These are phyloP conservation scores for Chaetomium tenue DNA, from an alignment of 495 filamentous ascomycete genomes.

Conservation along the genomic window DNA sequence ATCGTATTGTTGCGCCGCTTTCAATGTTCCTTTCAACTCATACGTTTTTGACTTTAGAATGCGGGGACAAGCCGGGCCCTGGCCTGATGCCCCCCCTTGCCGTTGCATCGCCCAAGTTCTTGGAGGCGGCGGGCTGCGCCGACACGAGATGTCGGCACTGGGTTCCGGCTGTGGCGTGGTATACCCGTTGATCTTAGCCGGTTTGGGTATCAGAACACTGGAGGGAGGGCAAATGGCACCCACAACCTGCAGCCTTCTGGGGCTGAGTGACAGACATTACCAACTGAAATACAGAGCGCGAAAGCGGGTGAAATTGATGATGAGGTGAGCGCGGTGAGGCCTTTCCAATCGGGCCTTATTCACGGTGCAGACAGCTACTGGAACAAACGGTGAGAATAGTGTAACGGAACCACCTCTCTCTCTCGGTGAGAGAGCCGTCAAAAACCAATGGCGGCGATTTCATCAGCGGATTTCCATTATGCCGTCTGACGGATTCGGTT, in stretches of 20 bases:
- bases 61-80: constrained; percentile 7
- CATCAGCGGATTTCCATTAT: not conserved
- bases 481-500: constrained; percentile 4
- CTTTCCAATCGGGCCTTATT: not conserved
- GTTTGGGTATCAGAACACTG: not conserved
- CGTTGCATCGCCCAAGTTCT: constrained; percentile 6
- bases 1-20: constrained; percentile 7
- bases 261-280: not conserved
- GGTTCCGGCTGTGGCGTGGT: not conserved
- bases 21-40: not conserved
- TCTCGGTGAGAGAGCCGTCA: not conserved
- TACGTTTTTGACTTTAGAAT: not conserved
- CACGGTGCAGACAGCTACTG: not conserved
- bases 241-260: not conserved
- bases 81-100: not conserved
- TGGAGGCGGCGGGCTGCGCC: not conserved
- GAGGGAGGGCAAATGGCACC: not conserved
- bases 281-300: no score
- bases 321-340: not conserved
- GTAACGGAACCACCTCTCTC: no score
- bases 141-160: constrained; percentile 9
- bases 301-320: not conserved
- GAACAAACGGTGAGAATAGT: no score
- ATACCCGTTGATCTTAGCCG: constrained; percentile 15
- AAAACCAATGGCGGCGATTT: not conserved